Conservation (phyloP, 192 early-diverging fungal species). For the Chytriomyces sp. region DNA sequence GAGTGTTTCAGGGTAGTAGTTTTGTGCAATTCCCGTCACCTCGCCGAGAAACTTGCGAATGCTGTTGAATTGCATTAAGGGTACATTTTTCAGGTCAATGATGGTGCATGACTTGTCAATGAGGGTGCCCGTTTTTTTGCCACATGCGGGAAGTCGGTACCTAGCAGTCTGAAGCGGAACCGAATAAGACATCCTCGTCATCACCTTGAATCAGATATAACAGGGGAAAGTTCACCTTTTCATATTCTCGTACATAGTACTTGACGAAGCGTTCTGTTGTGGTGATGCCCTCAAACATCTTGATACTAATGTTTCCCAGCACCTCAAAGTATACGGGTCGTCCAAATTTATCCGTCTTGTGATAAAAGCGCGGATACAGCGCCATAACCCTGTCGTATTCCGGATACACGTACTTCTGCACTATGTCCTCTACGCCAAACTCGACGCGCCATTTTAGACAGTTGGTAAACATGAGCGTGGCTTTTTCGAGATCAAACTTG, state of each 20-base stretch:
- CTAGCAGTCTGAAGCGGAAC: too few species aligned
- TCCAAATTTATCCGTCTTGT: conserved; percentile 83
- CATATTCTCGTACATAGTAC: conserved; percentile 68
- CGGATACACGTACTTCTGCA: conserved; percentile 55
- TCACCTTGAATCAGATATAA: too few species aligned
- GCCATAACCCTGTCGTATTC: conserved; percentile 58
- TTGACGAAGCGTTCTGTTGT: conserved; percentile 62
- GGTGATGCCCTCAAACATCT: conserved; percentile 57
- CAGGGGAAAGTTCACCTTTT: too few species aligned
- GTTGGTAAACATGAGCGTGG: conserved; percentile 65
- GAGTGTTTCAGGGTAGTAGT: conserved; percentile 88
- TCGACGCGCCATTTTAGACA: conserved; percentile 63
- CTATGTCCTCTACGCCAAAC: conserved; percentile 54
- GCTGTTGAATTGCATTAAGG: conserved; percentile 68
- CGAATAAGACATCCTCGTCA: too few species aligned
- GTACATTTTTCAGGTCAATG: conserved; percentile 82
- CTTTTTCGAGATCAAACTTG: conserved; percentile 61
- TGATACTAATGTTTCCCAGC: conserved; percentile 63
- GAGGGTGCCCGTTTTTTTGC: conserved; percentile 50
- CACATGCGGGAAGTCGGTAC: conserved; percentile 73
- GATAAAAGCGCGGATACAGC: conserved; percentile 72
- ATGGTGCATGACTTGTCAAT: conserved; percentile 83
- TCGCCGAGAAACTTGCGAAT: conserved; percentile 57
- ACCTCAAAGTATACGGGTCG: conserved; percentile 89
- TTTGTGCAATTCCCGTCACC: conserved; percentile 79